Base-by-base conservation (phyloP, 768 basidiomycete species). In the Boletus insuetus region DNA sequence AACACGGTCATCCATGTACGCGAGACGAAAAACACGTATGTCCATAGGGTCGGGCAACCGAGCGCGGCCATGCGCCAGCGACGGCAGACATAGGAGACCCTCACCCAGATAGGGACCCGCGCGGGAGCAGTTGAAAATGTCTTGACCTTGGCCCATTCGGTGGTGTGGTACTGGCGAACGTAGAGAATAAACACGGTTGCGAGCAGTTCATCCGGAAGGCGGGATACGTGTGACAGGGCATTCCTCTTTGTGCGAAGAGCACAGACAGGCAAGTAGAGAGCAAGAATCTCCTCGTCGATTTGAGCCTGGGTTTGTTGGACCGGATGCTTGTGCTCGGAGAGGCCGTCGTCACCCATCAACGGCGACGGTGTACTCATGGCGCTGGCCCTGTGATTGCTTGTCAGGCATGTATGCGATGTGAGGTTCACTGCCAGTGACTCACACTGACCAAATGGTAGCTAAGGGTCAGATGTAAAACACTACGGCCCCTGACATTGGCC, bases 161-260 rank as follows among this genome's bases (percentile, higher is more conserved):
- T 17, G 44, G 39, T 39, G 22, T 40, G 26, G n/a, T 29, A n/a
- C 38, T 54, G 40, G 22, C 22, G 35, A 31, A 34, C 46, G 20
- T 37, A 47, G 22, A 22, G 45, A 26, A 37, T 24, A n/a, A 45
- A 45, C 17, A 51, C 49, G 17, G 42, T 39, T 32, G 43, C 49
- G 34, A 56, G 51, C 4, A 54, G 26, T 12, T 43, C 54, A 14
- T 47, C 29, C n/a, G 46, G 55, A 38, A 54, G 43, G 48, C 54
- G 42, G 43, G 46, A 47, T 22, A 43, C 6, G 9, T 26, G 20
- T 37, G 35, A 47, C 26, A 46, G 29, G 22, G 40, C 35, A 17
- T 48, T 44, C 13, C 52, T 20, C 19, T 42, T 46, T 2, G 32
- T 42, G 24, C 26, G 19, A 22, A 56, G 55, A 54, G 51, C 45